Percentiles rank a stretch among this genome's conserved stretches.
Conservation (phyloP, 2,329 filamentous ascomycete species). For the Epichloe sibirici region DNA sequence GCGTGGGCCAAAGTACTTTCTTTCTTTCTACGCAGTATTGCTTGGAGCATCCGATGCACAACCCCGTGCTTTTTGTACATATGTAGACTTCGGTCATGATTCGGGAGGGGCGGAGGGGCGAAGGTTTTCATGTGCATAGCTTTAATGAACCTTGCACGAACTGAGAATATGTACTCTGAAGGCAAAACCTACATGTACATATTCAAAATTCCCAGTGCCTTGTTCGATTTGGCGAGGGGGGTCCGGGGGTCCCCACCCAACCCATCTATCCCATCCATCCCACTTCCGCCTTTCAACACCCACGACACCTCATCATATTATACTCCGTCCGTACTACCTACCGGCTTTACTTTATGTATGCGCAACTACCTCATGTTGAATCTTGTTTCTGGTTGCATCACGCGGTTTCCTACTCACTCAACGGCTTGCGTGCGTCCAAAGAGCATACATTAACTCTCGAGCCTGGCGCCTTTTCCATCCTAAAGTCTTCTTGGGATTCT, state of each 20-base stretch:
- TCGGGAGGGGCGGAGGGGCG: no score
- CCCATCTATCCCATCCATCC: background rate
- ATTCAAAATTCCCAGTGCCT: no score
- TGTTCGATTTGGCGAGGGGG: background rate
- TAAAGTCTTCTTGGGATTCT: background rate
- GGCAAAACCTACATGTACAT: no score
- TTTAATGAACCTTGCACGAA: no score
- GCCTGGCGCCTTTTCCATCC: background rate
- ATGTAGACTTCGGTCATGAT: no score
- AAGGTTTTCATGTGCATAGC: no score
- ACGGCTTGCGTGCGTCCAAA: background rate
- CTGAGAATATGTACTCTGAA: no score
- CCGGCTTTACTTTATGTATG: background rate
- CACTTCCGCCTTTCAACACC: background rate
- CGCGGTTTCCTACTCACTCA: background rate
- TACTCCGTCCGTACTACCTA: background rate
- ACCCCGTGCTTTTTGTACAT: no score
- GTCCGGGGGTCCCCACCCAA: background rate
- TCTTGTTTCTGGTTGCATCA: background rate
- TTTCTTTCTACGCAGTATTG: background rate
- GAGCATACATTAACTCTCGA: background rate
- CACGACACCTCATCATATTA: background rate
- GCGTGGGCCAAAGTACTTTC: background rate
- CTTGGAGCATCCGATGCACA: no score
- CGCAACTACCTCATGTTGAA: background rate